Percentiles rank a stretch among this genome's conserved stretches.
Conservation (phyloP, 257 asterid genomes). For the Lycium ferocissimum region DNA sequence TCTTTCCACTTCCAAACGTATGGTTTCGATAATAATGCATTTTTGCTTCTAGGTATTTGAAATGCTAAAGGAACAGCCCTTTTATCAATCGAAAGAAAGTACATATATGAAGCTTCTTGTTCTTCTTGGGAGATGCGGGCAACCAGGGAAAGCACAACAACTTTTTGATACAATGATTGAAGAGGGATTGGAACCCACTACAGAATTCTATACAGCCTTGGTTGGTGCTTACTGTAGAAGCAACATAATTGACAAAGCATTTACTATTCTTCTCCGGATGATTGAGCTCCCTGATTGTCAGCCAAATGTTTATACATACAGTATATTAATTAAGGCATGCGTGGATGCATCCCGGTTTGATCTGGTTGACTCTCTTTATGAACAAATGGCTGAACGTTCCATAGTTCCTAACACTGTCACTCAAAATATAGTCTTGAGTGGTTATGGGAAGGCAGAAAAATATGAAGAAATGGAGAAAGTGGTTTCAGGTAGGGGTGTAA, state of each 20-base stretch:
- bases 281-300: slow-evolving; percentile 75
- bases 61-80: slow-evolving; percentile 84
- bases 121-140: slow-evolving; percentile 89
- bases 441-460: slow-evolving; percentile 85
- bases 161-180: slow-evolving; percentile 83
- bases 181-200: slow-evolving; percentile 75
- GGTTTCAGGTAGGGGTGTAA: slow-evolving; percentile 39
- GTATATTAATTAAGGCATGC: slow-evolving; percentile 88
- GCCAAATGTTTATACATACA: slow-evolving; percentile 89
- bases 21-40: neutral
- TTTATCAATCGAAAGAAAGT: slow-evolving; percentile 87
- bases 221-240: slow-evolving; percentile 81
- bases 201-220: slow-evolving; percentile 82
- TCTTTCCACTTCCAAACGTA: neutral
- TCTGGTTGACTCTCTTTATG: slow-evolving; percentile 76
- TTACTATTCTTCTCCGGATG: slow-evolving; percentile 68
- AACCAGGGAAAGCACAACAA: slow-evolving; percentile 76
- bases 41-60: slow-evolving; percentile 65
- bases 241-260: slow-evolving; percentile 76
- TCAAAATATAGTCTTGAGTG: slow-evolving; percentile 81
- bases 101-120: slow-evolving; percentile 88
- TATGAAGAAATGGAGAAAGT: slow-evolving; percentile 88
- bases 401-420: slow-evolving; percentile 91
- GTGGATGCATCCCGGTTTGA: slow-evolving; percentile 70
- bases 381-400: slow-evolving; percentile 65